A percentile compares a stretch with the other conserved stretches of the same genome.
These are phyloP conservation scores for Ceratocystis diversiconidia DNA, from an alignment of 2,329 filamentous ascomycete species.

Conservation along the genomic window DNA sequence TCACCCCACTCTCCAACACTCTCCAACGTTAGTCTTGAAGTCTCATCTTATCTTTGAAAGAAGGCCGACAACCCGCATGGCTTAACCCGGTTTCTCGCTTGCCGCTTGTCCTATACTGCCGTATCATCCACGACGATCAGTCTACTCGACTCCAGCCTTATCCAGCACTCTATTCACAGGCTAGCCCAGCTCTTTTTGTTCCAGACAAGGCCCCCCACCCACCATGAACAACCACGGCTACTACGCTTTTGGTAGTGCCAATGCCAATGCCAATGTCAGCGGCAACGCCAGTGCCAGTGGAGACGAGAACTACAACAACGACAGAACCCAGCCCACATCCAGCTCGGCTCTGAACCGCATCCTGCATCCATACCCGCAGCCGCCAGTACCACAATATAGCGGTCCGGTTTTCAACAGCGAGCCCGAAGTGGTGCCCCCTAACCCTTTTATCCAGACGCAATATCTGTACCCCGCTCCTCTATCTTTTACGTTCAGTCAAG, in stretches of 20 bases:
- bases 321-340: not conserved
- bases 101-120: not conserved
- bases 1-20: not conserved
- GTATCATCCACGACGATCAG: not conserved
- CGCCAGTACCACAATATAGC: not conserved
- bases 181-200: not conserved
- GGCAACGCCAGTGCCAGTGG: no score
- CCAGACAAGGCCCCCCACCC: not conserved
- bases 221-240: not conserved
- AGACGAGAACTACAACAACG: not conserved
- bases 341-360: constrained; percentile 8
- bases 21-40: not conserved
- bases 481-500: no score
- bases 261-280: no score
- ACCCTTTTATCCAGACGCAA: no score
- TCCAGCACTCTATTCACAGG: not conserved
- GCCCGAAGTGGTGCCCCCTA: no score
- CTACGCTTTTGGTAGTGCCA: not conserved
- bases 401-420: not conserved
- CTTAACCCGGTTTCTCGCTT: not conserved
- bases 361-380: not conserved
- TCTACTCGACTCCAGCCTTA: not conserved
- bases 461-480: no score
- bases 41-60: not conserved
- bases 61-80: not conserved